Evolutionary conservation across 106 monocot species (phyloP), one percentile per base, ranked within the genome.

Genomic region (Phalaenopsis equestris): DNA sequence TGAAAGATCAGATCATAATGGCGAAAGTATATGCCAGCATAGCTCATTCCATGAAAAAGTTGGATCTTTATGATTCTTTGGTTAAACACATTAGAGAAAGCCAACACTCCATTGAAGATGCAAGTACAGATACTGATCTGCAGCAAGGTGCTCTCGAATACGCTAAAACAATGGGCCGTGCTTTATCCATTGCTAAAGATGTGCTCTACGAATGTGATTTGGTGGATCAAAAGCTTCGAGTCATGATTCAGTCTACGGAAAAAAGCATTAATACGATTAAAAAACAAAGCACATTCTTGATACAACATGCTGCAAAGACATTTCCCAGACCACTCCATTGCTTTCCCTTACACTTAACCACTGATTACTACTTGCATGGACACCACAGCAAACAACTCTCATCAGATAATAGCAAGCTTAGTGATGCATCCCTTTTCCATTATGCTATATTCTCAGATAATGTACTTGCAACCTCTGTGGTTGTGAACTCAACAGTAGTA

Each of bases 381-480:
- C 61, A 81, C 80, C 21, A 45, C 30, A 81, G 38, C 75, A 78
- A 79, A 87, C 77, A 73, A 43, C 49, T 55, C 45, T 48, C 46
- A 78, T 48, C 46, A 78, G n/a, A 83, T 41, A 85, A 84, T 24
- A 74, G 55, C 5, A 93, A 90, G 70, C 90, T 90, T 48, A 80
- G 61, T 72, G 86, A 93, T 80, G 17, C 79, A 46, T 86, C 92
- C 11, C 86, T 90, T 3, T 93, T 84, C 41, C 92, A 93, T 80
- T 93, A 93, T 81, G 92, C 92, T 76, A 90, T 92, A 82, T 92
- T 92, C 74, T 92, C 92, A 19, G 92, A 92, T 80, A 92, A 92
- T 86, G 90, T 93, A 15, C 88, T 93, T 58, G 90, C 92, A 79
- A 72, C 92, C 67, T 90, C 92, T 21, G 90, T 93, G 16, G 93